Evolutionary conservation across 345 rosid species (phyloP).

Genomic region (Eucalyptus coolabah): DNA sequence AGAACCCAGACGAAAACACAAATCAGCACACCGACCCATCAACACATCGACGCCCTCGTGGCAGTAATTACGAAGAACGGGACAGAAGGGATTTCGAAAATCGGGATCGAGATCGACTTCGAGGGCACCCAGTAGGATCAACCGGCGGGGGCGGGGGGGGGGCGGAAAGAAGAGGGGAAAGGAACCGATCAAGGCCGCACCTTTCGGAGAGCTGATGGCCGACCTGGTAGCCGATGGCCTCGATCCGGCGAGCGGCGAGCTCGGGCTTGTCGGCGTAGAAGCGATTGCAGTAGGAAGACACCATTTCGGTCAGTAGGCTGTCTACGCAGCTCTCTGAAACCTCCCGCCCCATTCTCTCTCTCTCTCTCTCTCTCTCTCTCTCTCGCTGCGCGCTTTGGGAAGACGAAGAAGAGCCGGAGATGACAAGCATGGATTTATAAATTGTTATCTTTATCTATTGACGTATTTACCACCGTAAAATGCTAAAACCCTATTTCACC

Average conservation of each 20-base stretch:
- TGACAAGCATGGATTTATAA: background rate
- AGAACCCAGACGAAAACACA: background rate
- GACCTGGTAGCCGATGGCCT: conserved; percentile 97
- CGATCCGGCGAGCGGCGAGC: conserved; percentile 98
- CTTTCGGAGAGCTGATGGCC: conserved; percentile 99
- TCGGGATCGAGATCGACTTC: background rate
- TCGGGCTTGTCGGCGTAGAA: conserved; percentile 89
- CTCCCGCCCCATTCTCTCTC: conserved; percentile 62
- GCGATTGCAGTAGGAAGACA: conserved; percentile 65
- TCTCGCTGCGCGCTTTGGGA: background rate
- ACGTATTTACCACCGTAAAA: background rate
- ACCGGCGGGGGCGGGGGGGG: too few species aligned
- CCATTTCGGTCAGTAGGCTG: conserved; percentile 77
- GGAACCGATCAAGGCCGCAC: background rate
- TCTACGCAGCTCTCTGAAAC: conserved; percentile 95
- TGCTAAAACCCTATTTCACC: background rate
- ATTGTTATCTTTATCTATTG: background rate
- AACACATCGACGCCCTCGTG: background rate
- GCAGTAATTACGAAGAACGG: background rate
- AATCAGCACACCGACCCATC: background rate
- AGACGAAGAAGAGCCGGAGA: background rate
- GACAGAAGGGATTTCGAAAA: background rate
- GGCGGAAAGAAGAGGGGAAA: too few species aligned
- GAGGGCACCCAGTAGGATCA: background rate
- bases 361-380: background rate